Evolutionary conservation across 805 yeast species (phyloP), one percentile per base, ranked within the genome.

Genomic region (Suhomyces xylopsoci): DNA sequence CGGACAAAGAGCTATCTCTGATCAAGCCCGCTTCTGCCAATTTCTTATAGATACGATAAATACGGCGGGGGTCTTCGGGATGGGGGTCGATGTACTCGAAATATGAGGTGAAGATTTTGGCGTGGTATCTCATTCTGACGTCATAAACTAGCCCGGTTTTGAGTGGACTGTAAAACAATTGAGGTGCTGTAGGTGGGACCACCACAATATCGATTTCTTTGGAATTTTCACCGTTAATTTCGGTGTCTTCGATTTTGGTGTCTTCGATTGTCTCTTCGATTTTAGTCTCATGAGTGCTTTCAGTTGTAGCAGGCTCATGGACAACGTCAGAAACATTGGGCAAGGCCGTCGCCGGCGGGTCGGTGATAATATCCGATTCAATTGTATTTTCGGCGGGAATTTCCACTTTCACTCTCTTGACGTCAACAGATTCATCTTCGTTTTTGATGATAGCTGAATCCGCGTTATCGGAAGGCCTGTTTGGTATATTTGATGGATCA

Each of bases 61-160:
- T 92, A 60, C 99, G 83, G 56, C 99, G 80, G 9, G 99, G 99
- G 65, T 94, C 99, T 68, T 94, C 99, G 4, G 99, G 99, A 66
- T 94, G 99, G 2, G 98, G 99, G 65, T 94, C 99, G 49, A 93
- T 90, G 69, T 93, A 93, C 68, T 93, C 97, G 62, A 83, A 88
- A 60, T 93, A 90, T 1, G 94, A 87, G 3, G 97, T 90, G 71
- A 88, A 92, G 50, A 94, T 86, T 65, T 91, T 90, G 40, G 97
- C 96, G 67, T 94, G 99, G 68, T 93, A 94, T 56, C 99, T 80
- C 98, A 94, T 94, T 57, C 98, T 79, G 19, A 91, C 97, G 68
- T 94, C 99, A 70, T 94, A 94, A 54, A 96, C 93, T 7, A 94
- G 73, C 0, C 99, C 99, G 0, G 99, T 93, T 67, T 91, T 93